phyloP scores from a whole-genome alignment of 257 asterid species.

The Solanum appendiculatum region DNA sequence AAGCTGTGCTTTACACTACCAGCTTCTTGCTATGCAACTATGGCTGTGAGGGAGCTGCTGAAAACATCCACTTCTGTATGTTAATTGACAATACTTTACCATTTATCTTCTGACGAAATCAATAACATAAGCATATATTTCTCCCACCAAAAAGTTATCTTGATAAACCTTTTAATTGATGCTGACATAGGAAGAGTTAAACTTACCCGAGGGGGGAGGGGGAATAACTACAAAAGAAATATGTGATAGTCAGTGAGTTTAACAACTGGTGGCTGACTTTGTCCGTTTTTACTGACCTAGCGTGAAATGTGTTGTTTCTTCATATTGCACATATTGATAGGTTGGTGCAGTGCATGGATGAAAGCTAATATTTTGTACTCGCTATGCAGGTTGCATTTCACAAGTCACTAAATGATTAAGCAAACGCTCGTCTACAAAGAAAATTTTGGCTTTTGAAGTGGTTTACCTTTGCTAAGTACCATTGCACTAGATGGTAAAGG shows the following conservation, averaged over 20 bases:
- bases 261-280: background rate
- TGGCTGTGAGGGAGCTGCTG: slow-evolving; percentile 96
- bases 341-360: background rate
- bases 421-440: background rate
- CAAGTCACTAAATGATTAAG: slow-evolving; percentile 41
- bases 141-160: background rate
- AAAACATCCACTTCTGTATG: slow-evolving; percentile 92
- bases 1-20: slow-evolving; percentile 85
- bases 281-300: background rate
- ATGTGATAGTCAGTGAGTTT: background rate
- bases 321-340: background rate
- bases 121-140: background rate
- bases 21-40: slow-evolving; percentile 93
- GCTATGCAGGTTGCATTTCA: slow-evolving; percentile 75
- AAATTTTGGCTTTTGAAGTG: background rate
- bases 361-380: background rate
- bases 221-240: background rate
- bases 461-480: background rate
- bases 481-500: background rate
- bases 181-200: background rate
- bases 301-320: background rate
- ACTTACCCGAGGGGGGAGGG: background rate
- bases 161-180: background rate
- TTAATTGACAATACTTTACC: slow-evolving; percentile 5
- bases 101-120: background rate